phyloP scores from a whole-genome alignment of 768 basidiomycete genomes.

The Mycena maculata region DNA sequence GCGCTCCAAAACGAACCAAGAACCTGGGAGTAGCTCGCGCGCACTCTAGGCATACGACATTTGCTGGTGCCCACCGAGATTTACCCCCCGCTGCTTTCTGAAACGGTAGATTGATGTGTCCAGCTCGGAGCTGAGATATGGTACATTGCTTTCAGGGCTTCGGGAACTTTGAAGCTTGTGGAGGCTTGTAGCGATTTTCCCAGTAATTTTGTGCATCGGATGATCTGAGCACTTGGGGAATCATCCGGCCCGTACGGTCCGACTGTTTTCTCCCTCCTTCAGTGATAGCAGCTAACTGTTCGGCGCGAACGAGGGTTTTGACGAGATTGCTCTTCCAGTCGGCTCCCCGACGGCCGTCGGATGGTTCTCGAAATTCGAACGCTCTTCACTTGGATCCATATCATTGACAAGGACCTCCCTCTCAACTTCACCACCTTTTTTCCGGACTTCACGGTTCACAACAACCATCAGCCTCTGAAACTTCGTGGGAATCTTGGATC shows the following conservation, averaged over 20 bases:
- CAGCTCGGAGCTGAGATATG: not conserved
- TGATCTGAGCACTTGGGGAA: not conserved
- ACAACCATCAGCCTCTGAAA: too few species aligned
- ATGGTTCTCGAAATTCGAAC: too few species aligned
- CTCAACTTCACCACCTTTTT: too few species aligned
- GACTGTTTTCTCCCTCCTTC: too few species aligned
- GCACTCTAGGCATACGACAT: not conserved
- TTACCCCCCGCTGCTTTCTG: slow-evolving; percentile 84
- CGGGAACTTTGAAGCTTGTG: not conserved
- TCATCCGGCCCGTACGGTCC: not conserved
- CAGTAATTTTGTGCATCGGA: slow-evolving; percentile 8
- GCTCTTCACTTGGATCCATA: too few species aligned
- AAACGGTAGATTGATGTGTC: slow-evolving; percentile 56
- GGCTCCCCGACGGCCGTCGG: too few species aligned
- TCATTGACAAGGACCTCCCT: too few species aligned
- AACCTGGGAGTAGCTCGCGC: slow-evolving; percentile 54
- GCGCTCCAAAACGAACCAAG: slow-evolving; percentile 83
- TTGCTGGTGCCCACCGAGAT: slow-evolving; percentile 67
- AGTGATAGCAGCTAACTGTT: too few species aligned
- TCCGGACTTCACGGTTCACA: too few species aligned
- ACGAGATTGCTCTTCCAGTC: too few species aligned
- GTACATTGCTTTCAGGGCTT: not conserved
- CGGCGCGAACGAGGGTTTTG: too few species aligned
- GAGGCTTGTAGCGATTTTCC: not conserved
- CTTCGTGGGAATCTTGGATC: too few species aligned